phyloP scores from a whole-genome alignment of 495 filamentous ascomycete species.

The Aspergillus hancockii region DNA sequence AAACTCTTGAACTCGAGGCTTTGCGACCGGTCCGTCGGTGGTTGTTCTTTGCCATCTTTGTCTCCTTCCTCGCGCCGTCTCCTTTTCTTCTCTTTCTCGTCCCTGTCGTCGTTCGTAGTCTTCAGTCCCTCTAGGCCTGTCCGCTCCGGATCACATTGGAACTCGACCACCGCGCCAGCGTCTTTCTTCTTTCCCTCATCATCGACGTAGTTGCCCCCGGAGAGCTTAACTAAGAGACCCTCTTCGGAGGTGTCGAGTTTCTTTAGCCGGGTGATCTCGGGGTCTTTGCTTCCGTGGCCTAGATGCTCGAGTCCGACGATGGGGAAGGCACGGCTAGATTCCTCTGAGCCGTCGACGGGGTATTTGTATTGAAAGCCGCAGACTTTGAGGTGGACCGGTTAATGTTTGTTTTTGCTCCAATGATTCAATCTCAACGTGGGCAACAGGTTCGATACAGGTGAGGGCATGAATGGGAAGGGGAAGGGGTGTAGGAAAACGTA shows the following conservation, averaged over 20 bases:
- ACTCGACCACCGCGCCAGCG: constrained; percentile 77
- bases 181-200: constrained; percentile 45
- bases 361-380: constrained; percentile 69
- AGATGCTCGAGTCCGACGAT: constrained; percentile 70
- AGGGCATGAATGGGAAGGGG: not conserved
- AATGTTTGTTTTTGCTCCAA: constrained; percentile 5
- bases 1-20: constrained; percentile 77
- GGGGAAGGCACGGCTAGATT: constrained; percentile 51
- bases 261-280: constrained; percentile 63
- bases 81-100: constrained; percentile 31
- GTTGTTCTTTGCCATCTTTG: constrained; percentile 23
- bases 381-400: constrained; percentile 48
- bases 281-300: constrained; percentile 54
- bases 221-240: constrained; percentile 69
- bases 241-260: constrained; percentile 61
- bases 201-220: constrained; percentile 62
- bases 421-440: not conserved
- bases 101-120: constrained; percentile 22
- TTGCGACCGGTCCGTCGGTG: constrained; percentile 35
- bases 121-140: constrained; percentile 69
- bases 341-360: constrained; percentile 39
- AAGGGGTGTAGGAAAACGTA: constrained; percentile 20
- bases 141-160: constrained; percentile 70
- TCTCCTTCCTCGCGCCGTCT: constrained; percentile 21
- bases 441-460: not conserved